These are phyloP conservation scores for Neoarthrinium moseri DNA, from an alignment of 2,329 filamentous ascomycete genomes.

Conservation along the genomic window DNA sequence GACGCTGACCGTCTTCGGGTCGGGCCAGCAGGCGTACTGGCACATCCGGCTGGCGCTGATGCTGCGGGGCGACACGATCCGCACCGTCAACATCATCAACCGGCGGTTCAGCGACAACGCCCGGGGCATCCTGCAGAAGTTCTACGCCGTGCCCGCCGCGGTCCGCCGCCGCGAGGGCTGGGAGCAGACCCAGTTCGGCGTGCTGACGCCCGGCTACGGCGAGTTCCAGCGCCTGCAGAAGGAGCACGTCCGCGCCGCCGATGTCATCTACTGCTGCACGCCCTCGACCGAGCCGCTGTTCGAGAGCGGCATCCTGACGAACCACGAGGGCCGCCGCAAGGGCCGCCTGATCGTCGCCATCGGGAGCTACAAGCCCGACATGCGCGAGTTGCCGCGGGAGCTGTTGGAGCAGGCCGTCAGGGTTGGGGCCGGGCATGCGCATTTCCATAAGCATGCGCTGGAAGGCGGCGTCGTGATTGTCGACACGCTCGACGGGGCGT, in stretches of 20 bases:
- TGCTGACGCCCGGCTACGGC: slow-evolving; percentile 68
- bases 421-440: slow-evolving; percentile 46
- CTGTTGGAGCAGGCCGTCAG: slow-evolving; percentile 63
- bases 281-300: slow-evolving; percentile 75
- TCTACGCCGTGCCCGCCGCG: slow-evolving; percentile 40
- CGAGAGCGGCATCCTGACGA: slow-evolving; percentile 69
- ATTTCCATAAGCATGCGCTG: slow-evolving; percentile 65
- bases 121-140: slow-evolving; percentile 46
- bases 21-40: slow-evolving; percentile 91
- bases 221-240: slow-evolving; percentile 67
- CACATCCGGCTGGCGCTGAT: slow-evolving; percentile 83
- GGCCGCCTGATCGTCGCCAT: slow-evolving; percentile 72
- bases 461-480: slow-evolving; percentile 69
- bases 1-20: slow-evolving; percentile 81
- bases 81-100: slow-evolving; percentile 81
- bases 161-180: slow-evolving; percentile 61
- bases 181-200: slow-evolving; percentile 63
- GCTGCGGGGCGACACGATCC: slow-evolving; percentile 68
- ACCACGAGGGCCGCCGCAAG: slow-evolving; percentile 66
- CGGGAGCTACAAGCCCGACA: slow-evolving; percentile 67
- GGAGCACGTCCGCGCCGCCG: slow-evolving; percentile 68
- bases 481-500: slow-evolving; percentile 74
- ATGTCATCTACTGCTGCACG: slow-evolving; percentile 88
- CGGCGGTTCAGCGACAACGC: slow-evolving; percentile 63
- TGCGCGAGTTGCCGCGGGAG: slow-evolving; percentile 81